phyloP scores from a whole-genome alignment of 2,329 filamentous ascomycete genomes.

The Neurospora sp. region DNA sequence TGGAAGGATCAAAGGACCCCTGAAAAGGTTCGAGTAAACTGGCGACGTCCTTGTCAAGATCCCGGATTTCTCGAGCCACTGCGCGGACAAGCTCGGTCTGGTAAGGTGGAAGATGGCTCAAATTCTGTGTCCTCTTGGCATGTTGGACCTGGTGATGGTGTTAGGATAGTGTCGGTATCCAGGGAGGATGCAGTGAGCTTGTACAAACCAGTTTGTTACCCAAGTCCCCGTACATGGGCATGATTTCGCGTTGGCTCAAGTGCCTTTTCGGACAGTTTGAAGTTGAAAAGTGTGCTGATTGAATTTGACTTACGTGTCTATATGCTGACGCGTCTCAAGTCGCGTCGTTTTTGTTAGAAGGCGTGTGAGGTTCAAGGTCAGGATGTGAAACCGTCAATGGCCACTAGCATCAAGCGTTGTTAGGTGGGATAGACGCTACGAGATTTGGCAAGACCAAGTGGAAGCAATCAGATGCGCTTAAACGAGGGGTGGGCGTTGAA shows the following conservation, averaged over 20 bases:
- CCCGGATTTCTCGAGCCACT: constrained; percentile 83
- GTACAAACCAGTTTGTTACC: constrained; percentile 69
- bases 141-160: constrained; percentile 63
- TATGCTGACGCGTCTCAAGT: background rate
- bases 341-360: background rate
- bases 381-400: background rate
- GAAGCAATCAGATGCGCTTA: background rate
- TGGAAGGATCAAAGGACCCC: constrained; percentile 74
- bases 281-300: background rate
- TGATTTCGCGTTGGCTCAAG: constrained; percentile 2
- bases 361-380: background rate
- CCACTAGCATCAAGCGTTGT: background rate
- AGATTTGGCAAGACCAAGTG: background rate
- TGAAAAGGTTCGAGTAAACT: constrained; percentile 74
- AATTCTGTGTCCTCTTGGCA: constrained; percentile 86
- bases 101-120: constrained; percentile 80
- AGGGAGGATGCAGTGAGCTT: background rate
- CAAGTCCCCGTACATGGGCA: constrained; percentile 74
- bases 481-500: background rate
- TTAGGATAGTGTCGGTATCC: constrained; percentile 5
- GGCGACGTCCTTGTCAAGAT: constrained; percentile 78
- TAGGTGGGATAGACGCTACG: background rate
- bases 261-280: background rate
- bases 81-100: constrained; percentile 84
- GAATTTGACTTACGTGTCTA: background rate